Percentiles rank a stretch among this genome's conserved stretches.
Evolutionary conservation across 116 monocot species (phyloP).

Genomic region (Trichopus zeylanicus): DNA sequence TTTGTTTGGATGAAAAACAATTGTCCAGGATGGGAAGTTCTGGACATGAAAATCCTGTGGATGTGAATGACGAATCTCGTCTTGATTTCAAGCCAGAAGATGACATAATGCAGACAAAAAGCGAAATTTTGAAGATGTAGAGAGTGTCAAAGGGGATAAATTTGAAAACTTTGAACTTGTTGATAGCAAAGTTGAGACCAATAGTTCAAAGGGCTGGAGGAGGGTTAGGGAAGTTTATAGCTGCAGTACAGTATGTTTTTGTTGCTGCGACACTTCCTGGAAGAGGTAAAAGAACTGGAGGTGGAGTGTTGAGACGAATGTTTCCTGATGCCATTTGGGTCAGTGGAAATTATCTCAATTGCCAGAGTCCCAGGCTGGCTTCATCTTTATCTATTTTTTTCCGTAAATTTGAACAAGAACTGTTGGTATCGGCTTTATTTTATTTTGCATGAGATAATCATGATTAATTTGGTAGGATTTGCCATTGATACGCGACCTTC

Average conservation of each 20-base stretch:
- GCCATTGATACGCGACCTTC: too few species aligned
- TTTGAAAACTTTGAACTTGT: conserved; percentile 12
- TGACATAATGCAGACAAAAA: conserved; percentile 5
- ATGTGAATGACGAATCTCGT: conserved; percentile 3
- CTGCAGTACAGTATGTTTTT: conserved; percentile 95
- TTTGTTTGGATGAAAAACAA: conserved; percentile 90
- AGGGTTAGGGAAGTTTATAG: conserved; percentile 77
- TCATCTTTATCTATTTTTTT: background rate
- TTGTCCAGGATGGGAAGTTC: conserved; percentile 39
- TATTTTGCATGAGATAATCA: too few species aligned
- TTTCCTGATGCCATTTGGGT: conserved; percentile 92
- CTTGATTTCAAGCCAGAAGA: conserved; percentile 15
- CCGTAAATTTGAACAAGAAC: too few species aligned
- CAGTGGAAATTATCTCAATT: conserved; percentile 84
- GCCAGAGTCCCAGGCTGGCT: conserved; percentile 77
- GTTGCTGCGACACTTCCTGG: conserved; percentile 94
- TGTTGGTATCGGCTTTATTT: too few species aligned
- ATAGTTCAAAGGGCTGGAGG: conserved; percentile 57
- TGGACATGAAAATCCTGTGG: conserved; percentile 7
- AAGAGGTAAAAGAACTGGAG: conserved; percentile 92
- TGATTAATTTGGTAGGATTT: too few species aligned
- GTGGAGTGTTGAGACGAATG: conserved; percentile 84
- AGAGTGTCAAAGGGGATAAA: conserved; percentile 14
- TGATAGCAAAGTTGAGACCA: conserved; percentile 7
- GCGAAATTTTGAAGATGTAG: conserved; percentile 23